A percentile compares a stretch with the other conserved stretches of the same genome.
These are phyloP conservation scores for Melaleuca quinquenervia DNA, from an alignment of 345 rosid species.

Conservation along the genomic window DNA sequence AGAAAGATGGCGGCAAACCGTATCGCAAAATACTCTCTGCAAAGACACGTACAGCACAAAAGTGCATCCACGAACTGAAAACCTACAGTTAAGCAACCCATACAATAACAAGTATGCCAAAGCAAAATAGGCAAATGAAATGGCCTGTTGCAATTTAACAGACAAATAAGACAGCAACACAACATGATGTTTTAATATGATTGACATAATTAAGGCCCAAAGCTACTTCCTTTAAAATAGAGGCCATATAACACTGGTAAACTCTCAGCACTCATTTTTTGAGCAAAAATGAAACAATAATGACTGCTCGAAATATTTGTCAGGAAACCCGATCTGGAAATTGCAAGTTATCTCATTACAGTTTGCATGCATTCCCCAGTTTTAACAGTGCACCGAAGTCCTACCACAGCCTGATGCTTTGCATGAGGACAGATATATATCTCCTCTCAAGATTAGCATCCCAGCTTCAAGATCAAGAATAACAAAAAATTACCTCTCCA, in stretches of 20 bases:
- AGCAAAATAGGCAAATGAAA: not conserved
- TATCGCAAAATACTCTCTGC: slow-evolving; percentile 97
- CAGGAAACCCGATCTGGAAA: not conserved
- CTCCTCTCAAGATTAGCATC: not conserved
- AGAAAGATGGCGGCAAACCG: slow-evolving; percentile 91
- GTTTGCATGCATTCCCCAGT: not conserved
- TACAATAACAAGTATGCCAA: not conserved
- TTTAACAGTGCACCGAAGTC: not conserved
- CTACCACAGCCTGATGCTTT: not conserved
- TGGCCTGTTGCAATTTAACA: not conserved
- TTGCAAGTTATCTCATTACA: not conserved
- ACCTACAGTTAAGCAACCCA: slow-evolving; percentile 30
- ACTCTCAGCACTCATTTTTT: not conserved
- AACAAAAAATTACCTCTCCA: slow-evolving; percentile 60
- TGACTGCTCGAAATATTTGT: not conserved
- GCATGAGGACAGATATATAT: not conserved
- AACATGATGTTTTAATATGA: not conserved
- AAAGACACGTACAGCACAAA: slow-evolving; percentile 92
- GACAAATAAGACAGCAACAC: not conserved
- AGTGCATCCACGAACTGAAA: slow-evolving; percentile 99
- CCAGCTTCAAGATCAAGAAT: not conserved
- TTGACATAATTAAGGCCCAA: not conserved
- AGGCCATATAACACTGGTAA: not conserved
- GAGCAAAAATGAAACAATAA: not conserved
- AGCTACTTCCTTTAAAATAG: not conserved